A percentile compares a stretch with the other conserved stretches of the same genome.
phyloP scores from a whole-genome alignment of 148 eudicot species.

The Fagopyrum homotropicum region DNA sequence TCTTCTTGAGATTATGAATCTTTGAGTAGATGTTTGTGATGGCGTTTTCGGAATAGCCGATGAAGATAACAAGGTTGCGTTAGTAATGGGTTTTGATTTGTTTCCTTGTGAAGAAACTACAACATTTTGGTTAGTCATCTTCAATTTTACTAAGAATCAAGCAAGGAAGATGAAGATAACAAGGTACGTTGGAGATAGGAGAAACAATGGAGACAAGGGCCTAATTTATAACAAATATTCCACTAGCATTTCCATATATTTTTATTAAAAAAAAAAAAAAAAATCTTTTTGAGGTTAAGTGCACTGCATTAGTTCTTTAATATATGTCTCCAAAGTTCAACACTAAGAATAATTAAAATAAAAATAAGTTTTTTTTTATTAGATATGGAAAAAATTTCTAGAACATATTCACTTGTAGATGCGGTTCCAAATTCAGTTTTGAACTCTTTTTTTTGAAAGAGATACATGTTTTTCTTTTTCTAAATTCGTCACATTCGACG shows the following conservation, averaged over 20 bases:
- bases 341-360: background rate
- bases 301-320: background rate
- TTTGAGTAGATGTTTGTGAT: background rate
- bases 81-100: background rate
- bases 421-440: background rate
- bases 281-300: too few species aligned
- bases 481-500: too few species aligned
- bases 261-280: too few species aligned
- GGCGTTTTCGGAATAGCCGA: background rate
- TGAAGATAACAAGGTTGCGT: background rate
- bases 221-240: background rate
- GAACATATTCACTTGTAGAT: background rate
- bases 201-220: background rate
- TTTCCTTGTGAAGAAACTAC: background rate
- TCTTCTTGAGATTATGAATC: background rate
- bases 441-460: too few species aligned
- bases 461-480: too few species aligned
- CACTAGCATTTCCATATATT: background rate
- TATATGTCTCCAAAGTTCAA: background rate
- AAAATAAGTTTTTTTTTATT: too few species aligned
- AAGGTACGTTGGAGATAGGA: background rate
- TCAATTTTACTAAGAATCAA: background rate
- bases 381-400: background rate
- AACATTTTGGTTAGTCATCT: conserved; percentile 4
- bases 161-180: background rate